Conservation (phyloP, 2,329 filamentous ascomycete species). For the Talaromyces rugulosus region DNA sequence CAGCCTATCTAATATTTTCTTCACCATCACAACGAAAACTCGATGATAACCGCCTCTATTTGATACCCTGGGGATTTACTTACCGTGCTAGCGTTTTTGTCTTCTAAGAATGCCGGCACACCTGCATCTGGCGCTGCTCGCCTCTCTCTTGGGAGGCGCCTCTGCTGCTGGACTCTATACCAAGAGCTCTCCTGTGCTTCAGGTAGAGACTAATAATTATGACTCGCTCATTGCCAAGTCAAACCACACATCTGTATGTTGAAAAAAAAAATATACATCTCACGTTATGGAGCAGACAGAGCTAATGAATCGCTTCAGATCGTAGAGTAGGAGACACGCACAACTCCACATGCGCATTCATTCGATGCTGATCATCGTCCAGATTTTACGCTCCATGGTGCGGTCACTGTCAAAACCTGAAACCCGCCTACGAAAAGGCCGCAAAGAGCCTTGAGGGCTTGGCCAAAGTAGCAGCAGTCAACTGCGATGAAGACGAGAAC, state of each 20-base stretch:
- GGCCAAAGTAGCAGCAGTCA: slow-evolving; percentile 88
- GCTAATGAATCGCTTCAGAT: slow-evolving; percentile 36
- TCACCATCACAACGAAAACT: background rate
- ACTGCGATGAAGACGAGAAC: slow-evolving; percentile 92
- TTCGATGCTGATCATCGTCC: slow-evolving; percentile 30
- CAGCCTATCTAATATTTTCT: background rate
- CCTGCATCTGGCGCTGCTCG: slow-evolving; percentile 48
- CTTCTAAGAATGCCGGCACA: slow-evolving; percentile 29
- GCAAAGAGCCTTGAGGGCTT: slow-evolving; percentile 85
- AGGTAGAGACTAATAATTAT: slow-evolving; percentile 75
- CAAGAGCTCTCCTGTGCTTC: slow-evolving; percentile 81
- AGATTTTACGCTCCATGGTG: slow-evolving; percentile 99
- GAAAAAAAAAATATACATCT: background rate
- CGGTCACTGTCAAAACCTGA: slow-evolving; percentile 92
- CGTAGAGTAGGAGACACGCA: slow-evolving; percentile 44
- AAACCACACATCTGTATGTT: slow-evolving; percentile 80
- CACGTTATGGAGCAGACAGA: background rate
- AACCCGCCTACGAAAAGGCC: slow-evolving; percentile 92
- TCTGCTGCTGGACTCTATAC: slow-evolving; percentile 72
- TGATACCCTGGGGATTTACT: background rate
- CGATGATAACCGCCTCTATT: background rate
- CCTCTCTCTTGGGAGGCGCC: slow-evolving; percentile 62
- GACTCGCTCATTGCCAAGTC: slow-evolving; percentile 79
- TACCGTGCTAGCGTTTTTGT: slow-evolving; percentile 3
- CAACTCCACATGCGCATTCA: slow-evolving; percentile 11